These are phyloP conservation scores for Didymella pomorum DNA, from an alignment of 2,329 filamentous ascomycete genomes.

Conservation along the genomic window DNA sequence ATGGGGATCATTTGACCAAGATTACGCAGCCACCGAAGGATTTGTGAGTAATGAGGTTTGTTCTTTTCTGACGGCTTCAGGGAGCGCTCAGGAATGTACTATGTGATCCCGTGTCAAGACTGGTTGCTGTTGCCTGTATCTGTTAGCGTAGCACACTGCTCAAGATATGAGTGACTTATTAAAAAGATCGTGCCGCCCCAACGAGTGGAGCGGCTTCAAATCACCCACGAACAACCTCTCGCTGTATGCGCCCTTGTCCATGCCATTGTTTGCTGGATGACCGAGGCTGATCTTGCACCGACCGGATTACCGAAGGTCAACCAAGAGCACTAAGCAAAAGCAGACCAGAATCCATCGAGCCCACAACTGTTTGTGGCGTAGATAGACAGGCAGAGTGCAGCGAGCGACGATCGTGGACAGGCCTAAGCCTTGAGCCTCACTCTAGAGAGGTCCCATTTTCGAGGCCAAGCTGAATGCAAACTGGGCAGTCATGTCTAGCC, in stretches of 20 bases:
- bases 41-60: slow-evolving; percentile 7
- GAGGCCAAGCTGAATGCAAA: slow-evolving; percentile 20
- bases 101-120: background rate
- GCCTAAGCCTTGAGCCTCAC: slow-evolving; percentile 54
- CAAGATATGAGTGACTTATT: slow-evolving; percentile 49
- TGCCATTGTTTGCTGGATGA: slow-evolving; percentile 17
- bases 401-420: slow-evolving; percentile 43
- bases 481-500: background rate
- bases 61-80: too few relatives aligned
- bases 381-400: slow-evolving; percentile 22
- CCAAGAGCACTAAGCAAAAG: slow-evolving; percentile 28
- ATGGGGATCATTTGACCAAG: slow-evolving; percentile 58
- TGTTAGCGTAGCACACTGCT: slow-evolving; percentile 39
- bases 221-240: slow-evolving; percentile 25
- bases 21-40: slow-evolving; percentile 51
- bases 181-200: slow-evolving; percentile 50
- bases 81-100: background rate
- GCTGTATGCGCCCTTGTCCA: slow-evolving; percentile 32
- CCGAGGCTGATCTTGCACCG: background rate
- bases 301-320: slow-evolving; percentile 25
- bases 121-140: background rate
- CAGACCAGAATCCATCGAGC: background rate
- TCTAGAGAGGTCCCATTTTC: slow-evolving; percentile 49
- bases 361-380: background rate
- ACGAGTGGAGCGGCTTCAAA: slow-evolving; percentile 34